Conservation (phyloP, 768 basidiomycete species). For the Pleurotus sapidus region DNA sequence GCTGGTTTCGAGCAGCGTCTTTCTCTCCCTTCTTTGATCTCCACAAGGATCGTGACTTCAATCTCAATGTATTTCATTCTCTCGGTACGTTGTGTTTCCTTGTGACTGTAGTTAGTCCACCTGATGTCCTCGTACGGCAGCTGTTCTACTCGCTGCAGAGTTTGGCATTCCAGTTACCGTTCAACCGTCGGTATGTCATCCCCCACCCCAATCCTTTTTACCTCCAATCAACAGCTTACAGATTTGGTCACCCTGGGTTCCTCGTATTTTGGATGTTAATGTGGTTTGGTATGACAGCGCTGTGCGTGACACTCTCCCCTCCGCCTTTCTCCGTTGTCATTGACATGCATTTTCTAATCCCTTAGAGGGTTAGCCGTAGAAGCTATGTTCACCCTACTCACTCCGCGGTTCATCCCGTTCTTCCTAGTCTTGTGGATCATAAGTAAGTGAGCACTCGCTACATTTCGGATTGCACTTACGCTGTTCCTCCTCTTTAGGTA, state of each 20-base stretch:
- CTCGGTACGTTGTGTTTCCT: constrained; percentile 22
- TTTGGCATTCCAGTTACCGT: constrained; percentile 57
- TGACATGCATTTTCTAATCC: background rate
- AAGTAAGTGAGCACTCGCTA: background rate
- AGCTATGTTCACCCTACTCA: constrained; percentile 53
- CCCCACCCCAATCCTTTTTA: background rate
- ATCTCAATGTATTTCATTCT: constrained; percentile 34
- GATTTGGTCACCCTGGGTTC: constrained; percentile 52
- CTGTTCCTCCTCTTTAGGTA: constrained; percentile 19
- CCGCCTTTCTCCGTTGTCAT: background rate
- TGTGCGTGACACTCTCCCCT: constrained; percentile 35
- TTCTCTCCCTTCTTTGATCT: constrained; percentile 25
- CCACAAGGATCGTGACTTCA: constrained; percentile 24
- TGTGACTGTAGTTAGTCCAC: background rate
- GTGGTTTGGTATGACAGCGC: constrained; percentile 53
- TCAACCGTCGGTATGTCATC: constrained; percentile 40
- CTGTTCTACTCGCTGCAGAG: constrained; percentile 58
- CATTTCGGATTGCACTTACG: background rate
- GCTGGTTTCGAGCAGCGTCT: constrained; percentile 32
- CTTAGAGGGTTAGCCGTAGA: constrained; percentile 63
- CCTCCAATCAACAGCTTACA: constrained; percentile 8
- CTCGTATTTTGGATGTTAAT: constrained; percentile 68
- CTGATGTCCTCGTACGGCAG: constrained; percentile 10
- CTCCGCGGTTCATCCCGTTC: constrained; percentile 46
- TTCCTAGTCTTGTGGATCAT: constrained; percentile 70